phyloP scores from a whole-genome alignment of 371 early-diverging fungal species.

The Mortierella sp. region DNA sequence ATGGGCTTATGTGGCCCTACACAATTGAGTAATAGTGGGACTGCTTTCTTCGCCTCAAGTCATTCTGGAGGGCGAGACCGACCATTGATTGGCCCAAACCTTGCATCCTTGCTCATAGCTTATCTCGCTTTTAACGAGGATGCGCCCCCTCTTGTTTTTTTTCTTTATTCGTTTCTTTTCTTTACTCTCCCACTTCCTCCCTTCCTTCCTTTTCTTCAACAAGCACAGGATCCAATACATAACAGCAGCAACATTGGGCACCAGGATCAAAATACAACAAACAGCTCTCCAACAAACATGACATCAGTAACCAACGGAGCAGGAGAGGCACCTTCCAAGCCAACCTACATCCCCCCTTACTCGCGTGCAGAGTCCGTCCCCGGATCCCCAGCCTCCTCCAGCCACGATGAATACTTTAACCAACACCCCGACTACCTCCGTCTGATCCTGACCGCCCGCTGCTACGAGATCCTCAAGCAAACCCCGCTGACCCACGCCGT shows the following conservation, averaged over 20 bases:
- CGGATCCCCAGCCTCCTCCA: neutral
- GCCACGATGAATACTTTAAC: neutral
- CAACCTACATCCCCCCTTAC: slow-evolving; percentile 12
- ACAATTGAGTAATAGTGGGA: slow-evolving; percentile 6
- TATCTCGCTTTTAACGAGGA: neutral
- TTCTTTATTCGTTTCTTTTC: neutral
- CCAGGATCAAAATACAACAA: neutral
- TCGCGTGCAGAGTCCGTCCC: neutral
- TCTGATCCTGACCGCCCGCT: slow-evolving; percentile 90
- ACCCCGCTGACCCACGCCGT: slow-evolving; percentile 88
- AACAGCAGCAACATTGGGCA: neutral
- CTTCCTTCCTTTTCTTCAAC: neutral
- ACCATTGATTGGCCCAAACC: neutral
- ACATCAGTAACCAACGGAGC: neutral
- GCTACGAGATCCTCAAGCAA: slow-evolving; percentile 93
- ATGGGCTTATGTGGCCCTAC: neutral
- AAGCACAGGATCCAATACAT: neutral
- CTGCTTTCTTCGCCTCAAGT: neutral
- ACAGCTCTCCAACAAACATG: neutral
- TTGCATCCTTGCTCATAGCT: neutral
- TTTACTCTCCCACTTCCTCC: neutral
- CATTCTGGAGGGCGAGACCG: neutral
- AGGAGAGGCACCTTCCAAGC: neutral
- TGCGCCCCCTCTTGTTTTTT: neutral
- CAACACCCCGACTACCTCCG: slow-evolving; percentile 87